phyloP scores from a whole-genome alignment of 192 early-diverging fungal genomes.

The Gorgonomyces haynaldii region DNA sequence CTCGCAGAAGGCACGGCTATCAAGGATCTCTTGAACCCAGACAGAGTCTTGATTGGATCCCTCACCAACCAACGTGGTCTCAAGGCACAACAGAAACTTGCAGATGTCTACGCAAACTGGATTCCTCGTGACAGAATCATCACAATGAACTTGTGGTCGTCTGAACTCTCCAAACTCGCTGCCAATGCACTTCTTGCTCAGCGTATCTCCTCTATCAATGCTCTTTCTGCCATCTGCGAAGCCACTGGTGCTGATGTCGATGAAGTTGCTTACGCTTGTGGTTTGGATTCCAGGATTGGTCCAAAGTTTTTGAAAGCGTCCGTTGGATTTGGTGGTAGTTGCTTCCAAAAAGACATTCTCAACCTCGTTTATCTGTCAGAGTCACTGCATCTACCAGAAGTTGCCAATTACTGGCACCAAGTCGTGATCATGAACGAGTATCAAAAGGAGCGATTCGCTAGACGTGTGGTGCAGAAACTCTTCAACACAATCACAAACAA shows the following conservation, averaged over 20 bases:
- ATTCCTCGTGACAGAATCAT: constrained; percentile 73
- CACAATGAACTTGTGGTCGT: constrained; percentile 89
- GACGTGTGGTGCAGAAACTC: constrained; percentile 54
- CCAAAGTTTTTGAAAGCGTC: constrained; percentile 81
- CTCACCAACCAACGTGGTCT: constrained; percentile 57
- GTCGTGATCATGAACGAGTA: constrained; percentile 85
- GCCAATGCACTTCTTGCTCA: constrained; percentile 90
- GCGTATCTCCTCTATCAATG: constrained; percentile 85
- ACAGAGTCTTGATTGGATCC: constrained; percentile 82
- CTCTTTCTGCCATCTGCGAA: constrained; percentile 84
- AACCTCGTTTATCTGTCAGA: constrained; percentile 82
- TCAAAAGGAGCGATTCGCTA: constrained; percentile 75
- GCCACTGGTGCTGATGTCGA: constrained; percentile 81
- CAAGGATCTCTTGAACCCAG: constrained; percentile 68
- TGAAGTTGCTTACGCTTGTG: constrained; percentile 83
- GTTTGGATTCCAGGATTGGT: constrained; percentile 75
- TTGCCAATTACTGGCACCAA: constrained; percentile 87
- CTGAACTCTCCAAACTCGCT: constrained; percentile 86
- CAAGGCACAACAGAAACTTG: constrained; percentile 65
- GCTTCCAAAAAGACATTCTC: constrained; percentile 91
- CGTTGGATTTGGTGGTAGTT: constrained; percentile 89
- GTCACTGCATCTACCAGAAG: constrained; percentile 73
- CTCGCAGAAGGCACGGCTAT: constrained; percentile 89
- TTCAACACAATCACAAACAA: constrained; percentile 74
- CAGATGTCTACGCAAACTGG: constrained; percentile 75